These are phyloP conservation scores for Dictyostelium firmibasis DNA, from an alignment of 78 protist genomes.

Conservation along the genomic window DNA sequence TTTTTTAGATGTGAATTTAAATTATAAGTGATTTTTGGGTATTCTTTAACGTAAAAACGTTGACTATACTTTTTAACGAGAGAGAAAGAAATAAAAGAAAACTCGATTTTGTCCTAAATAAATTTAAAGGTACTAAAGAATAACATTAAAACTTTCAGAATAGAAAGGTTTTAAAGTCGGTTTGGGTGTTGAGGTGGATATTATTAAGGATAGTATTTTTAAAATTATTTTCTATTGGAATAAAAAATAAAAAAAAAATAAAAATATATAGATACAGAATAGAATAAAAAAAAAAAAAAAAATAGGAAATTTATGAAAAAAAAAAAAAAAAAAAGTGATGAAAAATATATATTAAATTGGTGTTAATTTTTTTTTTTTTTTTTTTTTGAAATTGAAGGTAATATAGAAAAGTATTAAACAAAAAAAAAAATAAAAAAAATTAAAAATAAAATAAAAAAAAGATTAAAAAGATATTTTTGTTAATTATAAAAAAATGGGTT, in stretches of 20 bases:
- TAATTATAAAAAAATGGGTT: not conserved
- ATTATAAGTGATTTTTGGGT: not conserved
- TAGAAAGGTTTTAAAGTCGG: slow-evolving; percentile 11
- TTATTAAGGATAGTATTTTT: not conserved
- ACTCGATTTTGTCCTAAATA: slow-evolving; percentile 53
- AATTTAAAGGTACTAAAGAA: not conserved
- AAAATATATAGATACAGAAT: not conserved
- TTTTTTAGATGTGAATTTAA: not conserved
- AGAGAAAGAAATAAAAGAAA: slow-evolving; percentile 78
- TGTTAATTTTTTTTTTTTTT: too few relatives aligned
- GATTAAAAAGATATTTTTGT: not conserved
- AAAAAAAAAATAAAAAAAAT: not conserved
- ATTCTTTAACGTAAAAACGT: slow-evolving; percentile 38
- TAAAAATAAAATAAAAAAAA: not conserved
- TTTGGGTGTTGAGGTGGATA: not conserved
- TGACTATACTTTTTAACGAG: slow-evolving; percentile 56
- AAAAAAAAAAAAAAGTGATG: not conserved
- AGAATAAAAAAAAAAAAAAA: not conserved
- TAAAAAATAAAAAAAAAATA: not conserved
- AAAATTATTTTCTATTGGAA: not conserved
- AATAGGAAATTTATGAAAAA: not conserved
- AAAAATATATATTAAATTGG: too few relatives aligned
- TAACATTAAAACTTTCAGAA: slow-evolving; percentile 40
- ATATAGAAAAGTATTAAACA: not conserved
- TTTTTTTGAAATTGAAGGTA: not conserved